Conservation (phyloP, 169 alveolate species). For the Eimeria necatrix region DNA sequence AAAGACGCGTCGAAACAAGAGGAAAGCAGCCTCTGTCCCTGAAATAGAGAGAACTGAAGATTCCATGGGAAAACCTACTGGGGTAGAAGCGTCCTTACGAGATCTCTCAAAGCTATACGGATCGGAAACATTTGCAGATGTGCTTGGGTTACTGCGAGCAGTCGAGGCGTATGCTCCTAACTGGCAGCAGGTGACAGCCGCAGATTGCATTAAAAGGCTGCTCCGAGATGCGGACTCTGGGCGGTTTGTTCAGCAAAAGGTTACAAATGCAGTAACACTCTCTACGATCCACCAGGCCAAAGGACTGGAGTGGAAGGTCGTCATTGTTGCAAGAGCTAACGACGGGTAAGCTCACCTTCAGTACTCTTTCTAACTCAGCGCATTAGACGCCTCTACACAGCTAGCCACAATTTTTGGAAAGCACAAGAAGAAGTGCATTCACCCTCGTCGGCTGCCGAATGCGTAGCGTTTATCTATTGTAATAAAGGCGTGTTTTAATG, state of each 20-base stretch:
- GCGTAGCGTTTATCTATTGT: too few relatives aligned
- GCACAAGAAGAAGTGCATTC: neutral
- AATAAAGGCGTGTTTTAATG: too few relatives aligned
- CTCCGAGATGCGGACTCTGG: constrained; percentile 83
- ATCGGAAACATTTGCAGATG: constrained; percentile 56
- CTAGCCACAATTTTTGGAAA: too few relatives aligned
- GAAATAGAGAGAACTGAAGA: neutral
- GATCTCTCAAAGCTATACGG: constrained; percentile 17
- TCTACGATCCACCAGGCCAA: constrained; percentile 91
- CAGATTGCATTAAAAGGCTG: constrained; percentile 82
- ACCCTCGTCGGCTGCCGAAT: too few relatives aligned
- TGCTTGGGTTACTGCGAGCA: constrained; percentile 75
- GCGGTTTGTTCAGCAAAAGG: constrained; percentile 66
- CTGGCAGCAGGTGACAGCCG: constrained; percentile 82
- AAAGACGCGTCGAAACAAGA: constrained; percentile 9
- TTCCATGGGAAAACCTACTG: neutral
- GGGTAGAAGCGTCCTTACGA: neutral
- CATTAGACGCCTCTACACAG: too few relatives aligned
- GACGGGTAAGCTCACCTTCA: constrained; percentile 51
- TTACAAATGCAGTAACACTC: constrained; percentile 85
- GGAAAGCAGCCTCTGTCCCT: constrained; percentile 7
- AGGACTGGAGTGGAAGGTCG: constrained; percentile 91
- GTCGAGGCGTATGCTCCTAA: constrained; percentile 83
- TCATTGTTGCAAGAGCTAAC: constrained; percentile 86
- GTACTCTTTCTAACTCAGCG: neutral